phyloP scores from a whole-genome alignment of 352 stramenopile species.

The Peronospora farinosa region DNA sequence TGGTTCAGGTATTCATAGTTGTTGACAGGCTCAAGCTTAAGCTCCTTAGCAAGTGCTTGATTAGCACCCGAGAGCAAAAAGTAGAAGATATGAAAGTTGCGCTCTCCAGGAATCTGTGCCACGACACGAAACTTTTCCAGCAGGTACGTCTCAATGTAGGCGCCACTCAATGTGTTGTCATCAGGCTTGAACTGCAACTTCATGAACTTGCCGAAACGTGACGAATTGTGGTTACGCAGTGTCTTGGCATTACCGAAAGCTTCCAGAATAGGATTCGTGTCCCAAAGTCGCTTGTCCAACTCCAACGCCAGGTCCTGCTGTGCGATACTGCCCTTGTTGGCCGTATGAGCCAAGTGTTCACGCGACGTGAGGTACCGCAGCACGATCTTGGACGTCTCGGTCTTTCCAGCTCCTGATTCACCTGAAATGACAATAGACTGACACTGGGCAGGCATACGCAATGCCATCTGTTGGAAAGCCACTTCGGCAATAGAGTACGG shows the following conservation, averaged over 20 bases:
- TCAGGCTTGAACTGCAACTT: conserved; percentile 83
- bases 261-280: conserved; percentile 86
- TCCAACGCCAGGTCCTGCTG: conserved; percentile 66
- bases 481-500: conserved; percentile 82
- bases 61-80: conserved; percentile 75
- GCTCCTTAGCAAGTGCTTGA: conserved; percentile 45
- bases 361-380: conserved; percentile 80
- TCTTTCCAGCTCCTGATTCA: conserved; percentile 83
- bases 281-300: conserved; percentile 81
- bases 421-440: conserved; percentile 87
- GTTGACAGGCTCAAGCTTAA: conserved; percentile 50
- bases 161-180: conserved; percentile 63
- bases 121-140: conserved; percentile 88
- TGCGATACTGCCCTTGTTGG: conserved; percentile 24
- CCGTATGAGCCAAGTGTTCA: conserved; percentile 56
- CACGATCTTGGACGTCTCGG: conserved; percentile 87
- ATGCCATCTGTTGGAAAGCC: conserved; percentile 86
- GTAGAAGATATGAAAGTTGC: conserved; percentile 91
- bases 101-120: conserved; percentile 75
- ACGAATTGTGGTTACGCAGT: conserved; percentile 84
- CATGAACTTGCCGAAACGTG: conserved; percentile 86
- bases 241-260: conserved; percentile 87
- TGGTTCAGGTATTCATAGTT: conserved; percentile 85
- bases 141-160: conserved; percentile 86
- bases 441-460: conserved; percentile 71